Evolutionary conservation across 208 protist species (phyloP).

Genomic region (Trypanosoma brucei): DNA sequence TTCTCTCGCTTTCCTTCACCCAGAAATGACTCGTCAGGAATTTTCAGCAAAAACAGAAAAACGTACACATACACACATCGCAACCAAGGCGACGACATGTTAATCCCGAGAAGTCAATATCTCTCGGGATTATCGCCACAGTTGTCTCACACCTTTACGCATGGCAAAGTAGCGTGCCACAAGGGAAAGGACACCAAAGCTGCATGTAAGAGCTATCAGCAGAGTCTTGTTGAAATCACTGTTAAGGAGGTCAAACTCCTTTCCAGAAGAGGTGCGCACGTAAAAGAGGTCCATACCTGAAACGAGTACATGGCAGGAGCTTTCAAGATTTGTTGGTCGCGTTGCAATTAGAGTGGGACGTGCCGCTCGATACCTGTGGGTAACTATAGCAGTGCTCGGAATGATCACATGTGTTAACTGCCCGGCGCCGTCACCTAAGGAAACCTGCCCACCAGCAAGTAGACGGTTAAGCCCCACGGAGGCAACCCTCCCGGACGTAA

Average conservation of each 20-base stretch:
- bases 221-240: slow-evolving; percentile 89
- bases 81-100: too few relatives aligned
- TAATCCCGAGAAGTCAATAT: too few relatives aligned
- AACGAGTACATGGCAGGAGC: slow-evolving; percentile 81
- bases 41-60: too few relatives aligned
- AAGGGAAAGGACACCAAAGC: slow-evolving; percentile 56
- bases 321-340: slow-evolving; percentile 76
- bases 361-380: slow-evolving; percentile 70
- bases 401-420: slow-evolving; percentile 69
- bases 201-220: slow-evolving; percentile 59
- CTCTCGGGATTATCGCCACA: slow-evolving; percentile 48
- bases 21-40: too few relatives aligned
- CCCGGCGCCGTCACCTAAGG: slow-evolving; percentile 35
- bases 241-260: slow-evolving; percentile 90
- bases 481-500: slow-evolving; percentile 66
- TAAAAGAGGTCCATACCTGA: slow-evolving; percentile 88
- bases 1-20: too few relatives aligned
- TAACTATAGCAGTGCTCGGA: slow-evolving; percentile 45
- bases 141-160: slow-evolving; percentile 54
- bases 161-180: slow-evolving; percentile 67
- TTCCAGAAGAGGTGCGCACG: slow-evolving; percentile 77
- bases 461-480: slow-evolving; percentile 63
- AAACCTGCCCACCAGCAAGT: slow-evolving; percentile 61
- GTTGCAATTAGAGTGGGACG: slow-evolving; percentile 51
- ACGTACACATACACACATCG: too few relatives aligned